Percentiles rank a stretch among this genome's conserved stretches.
phyloP scores from a whole-genome alignment of 352 stramenopile genomes.

The Salisapilia sapeloensis region DNA sequence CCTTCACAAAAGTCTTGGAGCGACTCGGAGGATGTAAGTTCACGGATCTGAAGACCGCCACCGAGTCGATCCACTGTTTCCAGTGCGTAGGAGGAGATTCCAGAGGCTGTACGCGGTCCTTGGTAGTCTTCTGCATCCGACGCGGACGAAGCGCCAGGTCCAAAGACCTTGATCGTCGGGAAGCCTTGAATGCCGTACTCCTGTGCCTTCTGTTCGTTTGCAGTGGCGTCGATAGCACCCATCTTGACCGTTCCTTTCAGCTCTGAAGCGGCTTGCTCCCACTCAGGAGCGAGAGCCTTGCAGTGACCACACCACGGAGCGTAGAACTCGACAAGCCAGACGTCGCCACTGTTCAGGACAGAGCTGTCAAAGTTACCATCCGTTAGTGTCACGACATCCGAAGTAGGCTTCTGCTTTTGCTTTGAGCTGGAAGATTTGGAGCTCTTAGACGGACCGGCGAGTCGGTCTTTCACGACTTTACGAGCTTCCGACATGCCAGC shows the following conservation, averaged over 20 bases:
- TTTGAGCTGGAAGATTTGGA: conserved; percentile 8
- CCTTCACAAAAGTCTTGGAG: conserved; percentile 74
- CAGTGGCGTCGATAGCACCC: conserved; percentile 84
- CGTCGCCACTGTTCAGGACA: conserved; percentile 81
- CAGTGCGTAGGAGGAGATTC: conserved; percentile 67
- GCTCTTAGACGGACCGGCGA: conserved; percentile 26
- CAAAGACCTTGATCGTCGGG: conserved; percentile 92
- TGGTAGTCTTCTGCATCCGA: conserved; percentile 73
- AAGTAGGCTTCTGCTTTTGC: conserved; percentile 26
- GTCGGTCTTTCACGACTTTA: conserved; percentile 62
- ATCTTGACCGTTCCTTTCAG: conserved; percentile 82
- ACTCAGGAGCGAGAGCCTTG: conserved; percentile 84
- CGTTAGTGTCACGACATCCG: conserved; percentile 76
- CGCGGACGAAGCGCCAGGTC: conserved; percentile 31
- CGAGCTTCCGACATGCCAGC: conserved; percentile 51
- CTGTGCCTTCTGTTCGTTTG: conserved; percentile 77
- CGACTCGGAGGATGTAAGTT: conserved; percentile 41
- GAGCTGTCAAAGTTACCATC: conserved; percentile 85
- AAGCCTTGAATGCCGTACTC: conserved; percentile 87
- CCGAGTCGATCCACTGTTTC: conserved; percentile 51
- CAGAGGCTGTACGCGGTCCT: conserved; percentile 64
- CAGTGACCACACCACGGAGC: conserved; percentile 87
- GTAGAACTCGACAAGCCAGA: conserved; percentile 88
- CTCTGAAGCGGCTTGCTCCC: conserved; percentile 79
- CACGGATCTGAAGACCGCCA: conserved; percentile 58